These are phyloP conservation scores for Prunus davidiana DNA, from an alignment of 306 rosid species.

Conservation along the genomic window DNA sequence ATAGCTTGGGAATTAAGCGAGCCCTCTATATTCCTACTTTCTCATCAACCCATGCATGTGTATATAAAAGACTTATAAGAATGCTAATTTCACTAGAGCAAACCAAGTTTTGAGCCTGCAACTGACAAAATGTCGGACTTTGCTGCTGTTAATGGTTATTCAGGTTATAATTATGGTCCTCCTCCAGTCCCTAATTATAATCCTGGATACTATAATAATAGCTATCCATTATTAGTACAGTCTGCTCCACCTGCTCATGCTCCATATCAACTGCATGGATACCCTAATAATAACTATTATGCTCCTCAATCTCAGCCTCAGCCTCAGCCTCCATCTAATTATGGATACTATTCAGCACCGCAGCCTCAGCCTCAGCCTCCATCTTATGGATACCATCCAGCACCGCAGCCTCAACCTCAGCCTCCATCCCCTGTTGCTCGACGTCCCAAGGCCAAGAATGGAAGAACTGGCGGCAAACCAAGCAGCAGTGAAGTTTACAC, in stretches of 20 bases:
- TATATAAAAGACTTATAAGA: neutral
- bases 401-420: too few species aligned
- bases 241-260: constrained; percentile 1
- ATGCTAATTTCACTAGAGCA: neutral
- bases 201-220: neutral
- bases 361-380: neutral
- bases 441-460: neutral
- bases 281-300: neutral
- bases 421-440: neutral
- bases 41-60: neutral
- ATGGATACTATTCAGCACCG: neutral
- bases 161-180: neutral
- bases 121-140: neutral
- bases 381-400: too few species aligned
- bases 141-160: neutral
- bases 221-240: neutral
- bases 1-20: too few species aligned
- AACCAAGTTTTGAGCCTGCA: neutral
- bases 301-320: neutral
- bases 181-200: neutral
- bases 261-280: neutral
- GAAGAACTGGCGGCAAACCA: neutral
- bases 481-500: neutral
- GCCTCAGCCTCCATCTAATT: too few species aligned
- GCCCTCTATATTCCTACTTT: neutral